Conservation (phyloP, 441 rosid genomes). For the Raphanus hybrid region DNA sequence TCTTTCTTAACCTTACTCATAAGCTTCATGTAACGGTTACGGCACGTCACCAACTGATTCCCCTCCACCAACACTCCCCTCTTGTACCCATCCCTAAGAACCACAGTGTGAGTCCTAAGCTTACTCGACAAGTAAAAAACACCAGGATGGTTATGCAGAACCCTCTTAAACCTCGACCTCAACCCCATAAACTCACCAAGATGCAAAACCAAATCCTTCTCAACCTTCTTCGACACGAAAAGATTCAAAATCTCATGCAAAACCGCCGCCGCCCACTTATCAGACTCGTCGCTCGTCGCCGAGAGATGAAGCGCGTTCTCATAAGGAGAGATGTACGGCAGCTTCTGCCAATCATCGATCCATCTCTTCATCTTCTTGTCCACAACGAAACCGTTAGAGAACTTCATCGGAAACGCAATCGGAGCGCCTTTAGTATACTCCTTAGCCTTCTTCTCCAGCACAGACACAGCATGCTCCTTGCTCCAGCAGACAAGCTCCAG, state of each 20-base stretch:
- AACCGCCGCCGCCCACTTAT: conserved; percentile 75
- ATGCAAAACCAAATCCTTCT: conserved; percentile 60
- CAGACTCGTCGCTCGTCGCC: conserved; percentile 74
- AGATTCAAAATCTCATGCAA: conserved; percentile 80
- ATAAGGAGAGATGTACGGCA: conserved; percentile 84
- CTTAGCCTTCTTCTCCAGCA: conserved; percentile 55
- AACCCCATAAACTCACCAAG: conserved; percentile 78
- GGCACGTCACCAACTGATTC: conserved; percentile 55
- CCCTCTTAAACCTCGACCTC: conserved; percentile 87
- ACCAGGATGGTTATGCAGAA: conserved; percentile 74
- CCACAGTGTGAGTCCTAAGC: conserved; percentile 71
- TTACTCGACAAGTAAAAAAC: conserved; percentile 77
- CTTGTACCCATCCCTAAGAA: conserved; percentile 72
- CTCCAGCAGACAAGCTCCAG: conserved; percentile 90
- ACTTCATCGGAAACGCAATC: conserved; percentile 62
- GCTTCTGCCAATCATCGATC: conserved; percentile 82
- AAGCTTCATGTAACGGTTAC: conserved; percentile 77
- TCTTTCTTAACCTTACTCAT: conserved; percentile 66
- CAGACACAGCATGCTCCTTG: conserved; percentile 61
- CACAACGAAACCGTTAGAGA: conserved; percentile 63
- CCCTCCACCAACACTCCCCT: conserved; percentile 73
- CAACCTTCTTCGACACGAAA: conserved; percentile 71
- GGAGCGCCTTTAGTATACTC: conserved; percentile 53
- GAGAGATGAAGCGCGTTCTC: conserved; percentile 64
- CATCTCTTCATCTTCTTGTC: conserved; percentile 81